Evolutionary conservation across 2,329 filamentous ascomycete genomes (phyloP).

Genomic region (Penicillium sclerotigenum): DNA sequence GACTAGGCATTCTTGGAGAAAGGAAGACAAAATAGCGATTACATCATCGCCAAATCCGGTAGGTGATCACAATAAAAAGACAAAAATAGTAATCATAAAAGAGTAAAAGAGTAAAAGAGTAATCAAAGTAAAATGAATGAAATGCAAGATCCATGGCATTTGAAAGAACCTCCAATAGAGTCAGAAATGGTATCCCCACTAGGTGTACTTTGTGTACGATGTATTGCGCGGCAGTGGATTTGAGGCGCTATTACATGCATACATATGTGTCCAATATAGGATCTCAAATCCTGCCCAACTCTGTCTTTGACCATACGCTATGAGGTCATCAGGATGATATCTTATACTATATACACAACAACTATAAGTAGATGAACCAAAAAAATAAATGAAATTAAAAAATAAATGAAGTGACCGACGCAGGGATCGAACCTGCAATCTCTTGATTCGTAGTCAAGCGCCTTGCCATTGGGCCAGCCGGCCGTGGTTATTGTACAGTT

Average conservation of each 20-base stretch:
- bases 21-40: conserved; percentile 5
- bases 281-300: neutral
- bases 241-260: neutral
- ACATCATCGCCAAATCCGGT: conserved; percentile 5
- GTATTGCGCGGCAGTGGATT: neutral
- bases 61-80: neutral
- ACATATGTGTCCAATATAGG: neutral
- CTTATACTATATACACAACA: neutral
- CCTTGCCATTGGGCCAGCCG: conserved; percentile 50
- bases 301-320: neutral
- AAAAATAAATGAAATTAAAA: conserved; percentile 1
- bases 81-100: neutral
- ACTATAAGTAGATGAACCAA: neutral
- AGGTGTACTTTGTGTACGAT: neutral
- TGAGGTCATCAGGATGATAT: neutral
- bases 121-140: neutral
- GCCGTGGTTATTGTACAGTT: conserved; percentile 7
- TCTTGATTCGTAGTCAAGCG: conserved; percentile 54
- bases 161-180: neutral
- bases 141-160: neutral
- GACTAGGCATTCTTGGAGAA: neutral
- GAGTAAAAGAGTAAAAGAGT: neutral
- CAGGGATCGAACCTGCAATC: conserved; percentile 50
- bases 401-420: conserved; percentile 35
- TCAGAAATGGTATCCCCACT: neutral